A percentile compares a stretch with the other conserved stretches of the same genome.
Evolutionary conservation across 148 eudicot species (phyloP).

Genomic region (Euryodendron excelsum): DNA sequence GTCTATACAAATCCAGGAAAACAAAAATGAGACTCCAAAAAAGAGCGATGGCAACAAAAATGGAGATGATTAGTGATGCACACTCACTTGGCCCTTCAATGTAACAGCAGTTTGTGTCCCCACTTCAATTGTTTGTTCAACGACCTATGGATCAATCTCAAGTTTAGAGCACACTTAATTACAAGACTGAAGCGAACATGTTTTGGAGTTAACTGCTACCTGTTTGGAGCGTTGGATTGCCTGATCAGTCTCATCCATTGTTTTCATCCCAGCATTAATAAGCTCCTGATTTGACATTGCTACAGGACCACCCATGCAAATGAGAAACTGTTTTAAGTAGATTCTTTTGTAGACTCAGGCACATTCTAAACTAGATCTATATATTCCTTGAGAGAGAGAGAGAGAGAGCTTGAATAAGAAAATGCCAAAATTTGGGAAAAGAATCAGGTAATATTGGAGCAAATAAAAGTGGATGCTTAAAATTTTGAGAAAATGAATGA

Average conservation of each 20-base stretch:
- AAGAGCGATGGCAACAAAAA: constrained; percentile 7
- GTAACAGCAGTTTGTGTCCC: constrained; percentile 87
- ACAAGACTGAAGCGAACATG: not conserved
- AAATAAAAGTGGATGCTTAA: not conserved
- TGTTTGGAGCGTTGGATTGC: constrained; percentile 96
- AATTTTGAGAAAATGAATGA: not conserved
- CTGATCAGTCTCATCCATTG: constrained; percentile 96
- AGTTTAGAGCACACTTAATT: constrained; percentile 16
- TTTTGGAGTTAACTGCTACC: constrained; percentile 29
- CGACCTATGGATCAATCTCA: constrained; percentile 46
- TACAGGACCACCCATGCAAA: constrained; percentile 21
- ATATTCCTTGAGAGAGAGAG: not conserved
- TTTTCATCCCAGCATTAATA: constrained; percentile 66
- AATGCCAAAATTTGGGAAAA: not conserved
- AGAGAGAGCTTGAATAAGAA: not conserved
- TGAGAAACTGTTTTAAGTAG: not conserved
- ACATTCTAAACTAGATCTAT: not conserved
- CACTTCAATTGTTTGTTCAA: constrained; percentile 89
- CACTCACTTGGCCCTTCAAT: constrained; percentile 85
- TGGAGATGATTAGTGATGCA: constrained; percentile 9
- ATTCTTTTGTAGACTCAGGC: not conserved
- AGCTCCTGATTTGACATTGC: constrained; percentile 98
- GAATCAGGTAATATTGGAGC: not conserved
- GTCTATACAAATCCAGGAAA: constrained; percentile 49
- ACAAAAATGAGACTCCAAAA: constrained; percentile 10